These are phyloP conservation scores for Flaveria ramosissima DNA, from an alignment of 129 eudicot genomes.

Conservation along the genomic window DNA sequence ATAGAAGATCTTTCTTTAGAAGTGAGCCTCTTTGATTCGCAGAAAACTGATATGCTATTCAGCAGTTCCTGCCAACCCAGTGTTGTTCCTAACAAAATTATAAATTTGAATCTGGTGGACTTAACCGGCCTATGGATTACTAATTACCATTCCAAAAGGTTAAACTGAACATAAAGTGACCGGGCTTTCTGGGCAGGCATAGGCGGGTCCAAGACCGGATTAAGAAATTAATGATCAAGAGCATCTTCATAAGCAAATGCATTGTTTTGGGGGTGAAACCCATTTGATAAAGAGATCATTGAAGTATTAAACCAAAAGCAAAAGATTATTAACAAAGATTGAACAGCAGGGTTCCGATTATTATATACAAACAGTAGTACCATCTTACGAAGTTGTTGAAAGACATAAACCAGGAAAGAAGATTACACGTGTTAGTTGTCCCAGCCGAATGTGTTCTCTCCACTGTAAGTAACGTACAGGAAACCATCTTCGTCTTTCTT, in stretches of 20 bases:
- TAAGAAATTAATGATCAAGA: too few species aligned
- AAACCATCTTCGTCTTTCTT: constrained; percentile 82
- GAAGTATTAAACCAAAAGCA: neutral
- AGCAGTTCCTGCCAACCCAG: too few species aligned
- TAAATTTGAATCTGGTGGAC: too few species aligned
- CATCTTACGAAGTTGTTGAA: constrained; percentile 4
- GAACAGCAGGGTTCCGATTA: constrained; percentile 3
- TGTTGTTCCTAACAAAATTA: too few species aligned
- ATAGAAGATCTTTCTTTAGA: too few species aligned
- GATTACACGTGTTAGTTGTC: neutral
- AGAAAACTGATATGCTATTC: too few species aligned
- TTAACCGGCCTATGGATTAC: too few species aligned
- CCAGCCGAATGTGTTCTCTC: constrained; percentile 57
- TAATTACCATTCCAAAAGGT: too few species aligned
- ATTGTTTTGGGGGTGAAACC: neutral
- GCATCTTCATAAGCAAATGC: neutral
- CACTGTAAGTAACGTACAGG: constrained; percentile 46
- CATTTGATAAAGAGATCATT: neutral
- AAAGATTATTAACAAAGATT: constrained; percentile 23
- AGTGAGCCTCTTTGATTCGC: too few species aligned
- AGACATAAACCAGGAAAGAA: neutral
- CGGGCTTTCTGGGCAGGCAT: too few species aligned
- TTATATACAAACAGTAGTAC: constrained; percentile 25
- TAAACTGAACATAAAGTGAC: too few species aligned
- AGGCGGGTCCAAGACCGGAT: too few species aligned